Conservation (phyloP, 2,329 filamentous ascomycete species). For the Penicillium sp. region DNA sequence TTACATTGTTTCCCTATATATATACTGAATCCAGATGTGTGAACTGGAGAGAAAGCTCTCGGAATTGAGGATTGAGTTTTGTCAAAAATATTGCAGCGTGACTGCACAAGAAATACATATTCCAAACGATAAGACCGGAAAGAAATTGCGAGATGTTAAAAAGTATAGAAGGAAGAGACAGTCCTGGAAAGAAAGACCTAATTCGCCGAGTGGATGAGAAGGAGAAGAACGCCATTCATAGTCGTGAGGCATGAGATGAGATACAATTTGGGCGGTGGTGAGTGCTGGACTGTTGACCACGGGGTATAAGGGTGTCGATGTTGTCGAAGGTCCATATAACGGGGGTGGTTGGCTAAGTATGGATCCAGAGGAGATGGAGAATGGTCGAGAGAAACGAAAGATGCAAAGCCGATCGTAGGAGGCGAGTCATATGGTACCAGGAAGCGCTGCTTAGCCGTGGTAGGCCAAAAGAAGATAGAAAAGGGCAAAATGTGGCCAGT, state of each 20-base stretch:
- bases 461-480: background rate
- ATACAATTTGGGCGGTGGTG: constrained; percentile 17
- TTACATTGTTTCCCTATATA: background rate
- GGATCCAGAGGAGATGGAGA: background rate
- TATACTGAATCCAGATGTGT: background rate
- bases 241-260: constrained; percentile 27
- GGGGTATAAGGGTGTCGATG: constrained; percentile 10
- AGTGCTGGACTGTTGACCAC: constrained; percentile 8
- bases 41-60: background rate
- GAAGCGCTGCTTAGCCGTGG: constrained; percentile 10
- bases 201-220: constrained; percentile 12
- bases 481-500: background rate
- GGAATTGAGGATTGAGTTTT: background rate
- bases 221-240: constrained; percentile 22
- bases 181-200: constrained; percentile 8
- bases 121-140: constrained; percentile 11
- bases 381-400: background rate
- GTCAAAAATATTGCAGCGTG: background rate
- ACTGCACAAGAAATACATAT: constrained; percentile 3
- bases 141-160: constrained; percentile 11
- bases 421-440: constrained; percentile 1
- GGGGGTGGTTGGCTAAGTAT: background rate
- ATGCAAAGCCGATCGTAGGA: constrained; percentile 2
- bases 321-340: constrained; percentile 1
- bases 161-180: constrained; percentile 3